phyloP scores from a whole-genome alignment of 345 rosid species.

The Pugionium cornutum region DNA sequence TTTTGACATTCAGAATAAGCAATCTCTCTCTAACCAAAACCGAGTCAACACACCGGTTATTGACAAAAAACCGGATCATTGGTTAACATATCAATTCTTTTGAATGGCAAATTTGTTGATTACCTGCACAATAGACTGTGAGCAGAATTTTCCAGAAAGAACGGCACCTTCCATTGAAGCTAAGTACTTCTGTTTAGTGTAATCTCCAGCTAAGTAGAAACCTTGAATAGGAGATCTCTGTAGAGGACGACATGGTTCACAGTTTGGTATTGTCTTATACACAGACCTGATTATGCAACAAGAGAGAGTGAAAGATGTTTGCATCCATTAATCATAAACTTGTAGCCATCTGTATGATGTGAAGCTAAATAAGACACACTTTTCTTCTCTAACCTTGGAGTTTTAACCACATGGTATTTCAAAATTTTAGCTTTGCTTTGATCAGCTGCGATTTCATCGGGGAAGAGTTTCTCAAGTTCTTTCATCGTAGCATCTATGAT shows the following conservation, averaged over 20 bases:
- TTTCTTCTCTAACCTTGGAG: slow-evolving; percentile 68
- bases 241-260: slow-evolving; percentile 91
- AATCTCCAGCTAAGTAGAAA: slow-evolving; percentile 90
- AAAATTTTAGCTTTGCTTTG: slow-evolving; percentile 88
- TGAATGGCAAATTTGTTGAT: slow-evolving; percentile 9
- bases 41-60: neutral
- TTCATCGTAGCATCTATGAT: slow-evolving; percentile 91
- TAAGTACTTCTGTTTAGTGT: slow-evolving; percentile 93
- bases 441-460: slow-evolving; percentile 83
- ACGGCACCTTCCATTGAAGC: slow-evolving; percentile 99
- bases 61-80: slow-evolving; percentile 14
- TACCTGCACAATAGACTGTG: slow-evolving; percentile 82
- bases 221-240: slow-evolving; percentile 89
- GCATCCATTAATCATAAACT: neutral
- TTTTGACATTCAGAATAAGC: neutral
- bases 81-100: neutral
- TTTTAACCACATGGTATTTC: slow-evolving; percentile 88
- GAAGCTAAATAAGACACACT: neutral
- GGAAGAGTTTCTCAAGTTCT: slow-evolving; percentile 92
- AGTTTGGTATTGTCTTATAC: slow-evolving; percentile 78
- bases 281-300: slow-evolving; percentile 67
- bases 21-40: neutral
- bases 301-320: neutral
- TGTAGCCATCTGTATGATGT: neutral
- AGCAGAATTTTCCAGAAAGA: slow-evolving; percentile 91